Evolutionary conservation across 2,329 filamentous ascomycete species (phyloP).

Genomic region (Fusarium aywerte): DNA sequence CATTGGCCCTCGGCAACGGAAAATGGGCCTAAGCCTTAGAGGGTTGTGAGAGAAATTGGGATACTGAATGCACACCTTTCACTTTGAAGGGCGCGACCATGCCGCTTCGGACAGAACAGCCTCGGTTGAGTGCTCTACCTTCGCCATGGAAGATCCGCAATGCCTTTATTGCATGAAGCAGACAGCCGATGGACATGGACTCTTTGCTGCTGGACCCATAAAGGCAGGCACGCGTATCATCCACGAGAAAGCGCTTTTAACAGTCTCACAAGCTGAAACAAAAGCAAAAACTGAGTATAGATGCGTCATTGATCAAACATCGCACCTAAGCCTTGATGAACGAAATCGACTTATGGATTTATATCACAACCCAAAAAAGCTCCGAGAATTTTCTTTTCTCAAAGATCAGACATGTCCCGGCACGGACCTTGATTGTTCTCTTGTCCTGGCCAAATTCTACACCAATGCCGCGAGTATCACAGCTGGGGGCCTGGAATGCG

Average conservation of each 20-base stretch:
- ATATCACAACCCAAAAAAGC: conserved; percentile 20
- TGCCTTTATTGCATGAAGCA: not conserved
- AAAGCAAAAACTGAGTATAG: conserved; percentile 3
- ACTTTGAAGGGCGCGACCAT: too few relatives aligned
- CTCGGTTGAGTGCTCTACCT: too few relatives aligned
- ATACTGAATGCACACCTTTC: too few relatives aligned
- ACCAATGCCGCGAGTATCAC: conserved; percentile 22
- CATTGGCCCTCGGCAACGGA: too few relatives aligned
- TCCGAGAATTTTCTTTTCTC: conserved; percentile 16
- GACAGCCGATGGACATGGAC: not conserved
- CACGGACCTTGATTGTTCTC: not conserved
- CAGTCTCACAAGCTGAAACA: conserved; percentile 7
- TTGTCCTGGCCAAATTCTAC: conserved; percentile 24
- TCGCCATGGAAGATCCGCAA: not conserved
- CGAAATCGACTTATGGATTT: not conserved
- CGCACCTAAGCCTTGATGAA: not conserved
- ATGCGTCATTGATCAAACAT: conserved; percentile 13
- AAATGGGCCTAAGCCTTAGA: too few relatives aligned
- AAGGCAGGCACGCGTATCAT: conserved; percentile 22
- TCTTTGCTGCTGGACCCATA: conserved; percentile 1
- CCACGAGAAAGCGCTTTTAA: not conserved
- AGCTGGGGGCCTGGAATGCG: conserved; percentile 2
- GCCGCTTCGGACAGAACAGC: too few relatives aligned
- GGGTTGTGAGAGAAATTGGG: too few relatives aligned
- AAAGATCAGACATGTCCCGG: conserved; percentile 1